These are phyloP conservation scores for Daedaleopsis sinensis DNA, from an alignment of 768 basidiomycete genomes.

Conservation along the genomic window DNA sequence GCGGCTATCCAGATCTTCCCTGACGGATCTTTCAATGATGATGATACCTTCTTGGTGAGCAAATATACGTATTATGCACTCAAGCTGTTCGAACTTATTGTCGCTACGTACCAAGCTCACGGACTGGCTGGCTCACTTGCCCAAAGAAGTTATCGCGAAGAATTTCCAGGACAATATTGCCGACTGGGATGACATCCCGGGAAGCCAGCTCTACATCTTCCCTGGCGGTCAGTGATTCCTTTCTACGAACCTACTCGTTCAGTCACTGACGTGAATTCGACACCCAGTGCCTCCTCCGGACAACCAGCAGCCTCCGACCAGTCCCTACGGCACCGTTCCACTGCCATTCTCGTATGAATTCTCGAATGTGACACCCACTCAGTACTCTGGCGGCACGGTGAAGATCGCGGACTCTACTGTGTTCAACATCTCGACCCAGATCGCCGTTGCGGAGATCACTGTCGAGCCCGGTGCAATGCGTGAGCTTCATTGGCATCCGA, in stretches of 20 bases:
- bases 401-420: slow-evolving; percentile 54
- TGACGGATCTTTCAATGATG: slow-evolving; percentile 54
- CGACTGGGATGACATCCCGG: slow-evolving; percentile 47
- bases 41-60: slow-evolving; percentile 52
- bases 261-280: neutral
- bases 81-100: neutral
- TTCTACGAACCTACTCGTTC: neutral
- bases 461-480: slow-evolving; percentile 58
- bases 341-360: slow-evolving; percentile 49
- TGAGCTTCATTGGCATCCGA: slow-evolving; percentile 74
- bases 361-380: slow-evolving; percentile 47
- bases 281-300: slow-evolving; percentile 37
- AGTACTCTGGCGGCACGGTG: slow-evolving; percentile 49
- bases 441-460: slow-evolving; percentile 57
- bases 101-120: slow-evolving; percentile 39
- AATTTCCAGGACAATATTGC: slow-evolving; percentile 47
- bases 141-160: slow-evolving; percentile 58
- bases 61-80: neutral
- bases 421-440: slow-evolving; percentile 51
- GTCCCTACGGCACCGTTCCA: slow-evolving; percentile 45
- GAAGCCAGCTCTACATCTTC: slow-evolving; percentile 55
- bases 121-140: slow-evolving; percentile 57
- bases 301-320: slow-evolving; percentile 38
- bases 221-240: slow-evolving; percentile 38
- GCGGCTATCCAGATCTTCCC: slow-evolving; percentile 49